phyloP scores from a whole-genome alignment of 495 filamentous ascomycete genomes.

The Hapsidospora chrysogenum region DNA sequence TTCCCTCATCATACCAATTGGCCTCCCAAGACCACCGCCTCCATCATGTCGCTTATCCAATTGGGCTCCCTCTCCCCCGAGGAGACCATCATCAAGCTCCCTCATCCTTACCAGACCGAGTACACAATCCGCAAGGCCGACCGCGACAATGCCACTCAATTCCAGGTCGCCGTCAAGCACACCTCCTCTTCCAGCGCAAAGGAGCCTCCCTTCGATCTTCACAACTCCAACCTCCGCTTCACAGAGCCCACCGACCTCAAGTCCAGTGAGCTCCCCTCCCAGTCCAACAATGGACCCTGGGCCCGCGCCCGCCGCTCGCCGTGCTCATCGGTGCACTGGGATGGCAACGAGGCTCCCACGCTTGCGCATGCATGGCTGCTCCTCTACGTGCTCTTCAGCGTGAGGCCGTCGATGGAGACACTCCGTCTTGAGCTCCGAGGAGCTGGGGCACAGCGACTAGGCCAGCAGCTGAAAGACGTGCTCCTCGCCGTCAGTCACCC shows the following conservation, averaged over 20 bases:
- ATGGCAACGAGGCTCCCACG: constrained; percentile 18
- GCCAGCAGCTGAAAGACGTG: constrained; percentile 32
- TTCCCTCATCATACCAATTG: constrained; percentile 1
- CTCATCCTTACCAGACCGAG: constrained; percentile 27
- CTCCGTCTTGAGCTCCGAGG: constrained; percentile 33
- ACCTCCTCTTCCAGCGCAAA: background rate
- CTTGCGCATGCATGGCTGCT: constrained; percentile 45
- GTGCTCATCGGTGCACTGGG: constrained; percentile 18
- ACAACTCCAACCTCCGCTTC: constrained; percentile 21
- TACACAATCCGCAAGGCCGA: constrained; percentile 17
- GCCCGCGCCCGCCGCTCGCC: constrained; percentile 26
- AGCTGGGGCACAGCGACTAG: constrained; percentile 18
- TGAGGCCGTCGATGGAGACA: constrained; percentile 34
- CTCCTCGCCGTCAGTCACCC: constrained; percentile 36
- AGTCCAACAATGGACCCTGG: constrained; percentile 30
- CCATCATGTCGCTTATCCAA: constrained; percentile 4
- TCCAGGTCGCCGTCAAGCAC: background rate
- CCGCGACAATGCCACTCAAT: background rate
- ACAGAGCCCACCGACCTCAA: constrained; percentile 25
- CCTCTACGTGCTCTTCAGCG: constrained; percentile 40
- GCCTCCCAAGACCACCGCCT: too few species aligned
- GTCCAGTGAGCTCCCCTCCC: constrained; percentile 24
- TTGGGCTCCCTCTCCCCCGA: constrained; percentile 15
- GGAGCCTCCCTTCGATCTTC: constrained; percentile 7
- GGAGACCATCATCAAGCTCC: constrained; percentile 25